Evolutionary conservation across 345 rosid genomes (phyloP), one percentile per base, ranked within the genome.

Genomic region (Salix arbutifolia): DNA sequence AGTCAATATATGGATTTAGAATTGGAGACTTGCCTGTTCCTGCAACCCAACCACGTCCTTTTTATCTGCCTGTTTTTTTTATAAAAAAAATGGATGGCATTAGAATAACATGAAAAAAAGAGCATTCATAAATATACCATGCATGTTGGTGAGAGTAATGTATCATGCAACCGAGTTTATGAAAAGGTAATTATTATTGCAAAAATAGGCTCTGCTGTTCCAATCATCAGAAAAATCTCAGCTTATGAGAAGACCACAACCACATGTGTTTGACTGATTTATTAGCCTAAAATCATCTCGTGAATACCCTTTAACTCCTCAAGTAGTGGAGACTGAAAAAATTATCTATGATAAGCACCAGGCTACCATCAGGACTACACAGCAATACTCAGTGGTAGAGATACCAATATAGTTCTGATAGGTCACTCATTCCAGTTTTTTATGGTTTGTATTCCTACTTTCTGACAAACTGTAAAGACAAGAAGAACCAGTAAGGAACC

Each of bases 1-100:
- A 14, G 37, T 65, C 70, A 38, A 62, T 8, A 19, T 21, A 26
- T 16, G 48, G n/a, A 69, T 61, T 65, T 17, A 38, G 18, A 65
- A 48, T n/a, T 52, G 18, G 74, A 8, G 17, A 3, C 23, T 69
- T 65, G 78, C 84, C 79, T 83, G 83, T 70, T 78, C 82, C 72
- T 74, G 82, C 50, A 62, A 38, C 30, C 83, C 80, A 85, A 71
- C 73, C 42, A 48, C 65, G 21, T 80, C 83, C 56, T 42, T 80
- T 50, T 80, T 80, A 1, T 76, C 77, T 72, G 77, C 77, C 83
- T 80, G 74, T 30, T 30, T 17, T 19, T 58, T 0, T 40, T 21
- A 37, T 65, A n/a, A 73, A 67, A 65, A 53, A 3, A 14, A 13
- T 7, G 66, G 30, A n/a, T 62, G 12, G 75, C 17, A 35, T 74